Evolutionary conservation across 192 early-diverging fungal genomes (phyloP).

Genomic region (Diversispora epigaea): DNA sequence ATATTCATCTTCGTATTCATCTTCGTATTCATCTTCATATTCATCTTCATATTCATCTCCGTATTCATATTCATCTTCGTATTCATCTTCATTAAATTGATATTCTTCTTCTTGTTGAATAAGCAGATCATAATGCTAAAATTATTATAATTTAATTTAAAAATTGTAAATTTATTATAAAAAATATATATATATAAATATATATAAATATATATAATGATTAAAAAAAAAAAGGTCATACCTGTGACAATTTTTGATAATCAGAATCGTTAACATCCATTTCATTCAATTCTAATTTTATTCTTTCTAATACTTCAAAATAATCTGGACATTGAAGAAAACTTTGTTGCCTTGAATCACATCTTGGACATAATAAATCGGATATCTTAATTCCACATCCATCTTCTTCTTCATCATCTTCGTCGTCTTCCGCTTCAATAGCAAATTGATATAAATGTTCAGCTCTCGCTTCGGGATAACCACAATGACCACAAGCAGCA

Average conservation of each 20-base stretch:
- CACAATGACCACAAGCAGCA: conserved; percentile 2
- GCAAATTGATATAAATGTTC: conserved; percentile 2
- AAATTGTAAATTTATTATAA: neutral
- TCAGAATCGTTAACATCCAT: conserved; percentile 10
- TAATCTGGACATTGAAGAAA: conserved; percentile 15
- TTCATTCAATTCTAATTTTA: conserved; percentile 13
- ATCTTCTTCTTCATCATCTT: conserved; percentile 13
- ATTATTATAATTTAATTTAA: too few species aligned
- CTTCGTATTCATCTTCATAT: too few species aligned
- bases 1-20: too few species aligned
- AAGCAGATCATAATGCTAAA: too few species aligned
- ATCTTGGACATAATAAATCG: neutral
- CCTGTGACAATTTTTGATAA: neutral
- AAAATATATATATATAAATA: neutral
- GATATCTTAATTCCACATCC: conserved; percentile 6
- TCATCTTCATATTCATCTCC: too few species aligned
- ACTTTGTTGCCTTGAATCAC: neutral
- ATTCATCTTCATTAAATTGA: too few species aligned
- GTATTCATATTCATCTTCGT: too few species aligned
- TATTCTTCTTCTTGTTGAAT: too few species aligned
- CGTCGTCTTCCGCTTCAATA: neutral
- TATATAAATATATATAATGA: neutral
- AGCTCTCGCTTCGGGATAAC: neutral
- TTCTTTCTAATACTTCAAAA: conserved; percentile 9
- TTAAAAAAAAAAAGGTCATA: too few species aligned